These are phyloP conservation scores for Chytriomyces hyalinus DNA, from an alignment of 192 early-diverging fungal species.

Conservation along the genomic window DNA sequence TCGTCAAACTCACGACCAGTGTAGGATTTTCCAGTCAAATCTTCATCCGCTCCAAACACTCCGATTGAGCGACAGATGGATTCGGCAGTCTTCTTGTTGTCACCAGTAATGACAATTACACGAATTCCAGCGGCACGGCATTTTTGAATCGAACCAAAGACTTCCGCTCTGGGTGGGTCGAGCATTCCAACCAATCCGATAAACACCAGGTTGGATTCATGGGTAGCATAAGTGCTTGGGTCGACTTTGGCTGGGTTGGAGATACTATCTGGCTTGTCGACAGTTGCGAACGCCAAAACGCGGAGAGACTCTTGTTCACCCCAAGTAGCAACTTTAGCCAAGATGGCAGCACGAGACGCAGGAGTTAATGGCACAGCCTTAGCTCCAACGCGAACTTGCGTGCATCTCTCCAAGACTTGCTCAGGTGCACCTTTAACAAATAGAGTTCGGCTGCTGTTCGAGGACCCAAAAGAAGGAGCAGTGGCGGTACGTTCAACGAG, in stretches of 20 bases:
- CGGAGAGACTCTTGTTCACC: conserved; percentile 81
- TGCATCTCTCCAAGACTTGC: conserved; percentile 86
- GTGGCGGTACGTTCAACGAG: conserved; percentile 58
- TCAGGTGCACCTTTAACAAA: conserved; percentile 98
- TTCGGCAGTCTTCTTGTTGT: conserved; percentile 97
- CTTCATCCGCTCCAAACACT: conserved; percentile 75
- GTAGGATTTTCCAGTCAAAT: conserved; percentile 70
- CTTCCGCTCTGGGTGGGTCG: conserved; percentile 96
- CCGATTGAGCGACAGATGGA: conserved; percentile 95
- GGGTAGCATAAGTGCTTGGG: conserved; percentile 61
- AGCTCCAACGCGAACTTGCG: conserved; percentile 55
- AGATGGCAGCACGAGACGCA: conserved; percentile 62
- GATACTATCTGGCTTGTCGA: conserved; percentile 72
- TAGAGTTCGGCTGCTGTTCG: conserved; percentile 44
- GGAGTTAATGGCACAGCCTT: conserved; percentile 69
- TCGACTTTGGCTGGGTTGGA: conserved; percentile 62
- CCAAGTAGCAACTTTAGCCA: conserved; percentile 63
- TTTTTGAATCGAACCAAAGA: conserved; percentile 77
- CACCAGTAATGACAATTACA: conserved; percentile 98
- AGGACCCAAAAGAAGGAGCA: conserved; percentile 18
- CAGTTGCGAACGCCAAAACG: conserved; percentile 87
- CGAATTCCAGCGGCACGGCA: conserved; percentile 95
- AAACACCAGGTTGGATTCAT: conserved; percentile 85
- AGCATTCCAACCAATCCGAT: conserved; percentile 95
- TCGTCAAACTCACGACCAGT: conserved; percentile 97